Conservation (phyloP, 768 basidiomycete genomes). For the Pluteus cervinus region DNA sequence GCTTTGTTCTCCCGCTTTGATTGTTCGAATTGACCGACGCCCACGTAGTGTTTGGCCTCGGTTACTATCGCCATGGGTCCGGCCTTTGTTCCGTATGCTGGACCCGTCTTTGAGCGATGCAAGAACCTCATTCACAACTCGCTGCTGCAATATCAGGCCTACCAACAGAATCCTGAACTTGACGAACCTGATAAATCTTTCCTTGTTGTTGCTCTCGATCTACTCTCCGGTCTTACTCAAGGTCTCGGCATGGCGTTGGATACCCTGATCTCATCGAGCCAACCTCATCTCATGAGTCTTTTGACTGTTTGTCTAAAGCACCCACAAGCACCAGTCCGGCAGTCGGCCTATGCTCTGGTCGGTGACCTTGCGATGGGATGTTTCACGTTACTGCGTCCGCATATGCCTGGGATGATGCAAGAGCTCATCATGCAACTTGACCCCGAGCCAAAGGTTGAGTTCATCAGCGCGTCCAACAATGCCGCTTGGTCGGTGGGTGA, state of each 20-base stretch:
- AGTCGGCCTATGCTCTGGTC: constrained; percentile 96
- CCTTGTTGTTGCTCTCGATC: constrained; percentile 96
- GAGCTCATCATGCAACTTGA: constrained; percentile 88
- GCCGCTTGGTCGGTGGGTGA: constrained; percentile 99
- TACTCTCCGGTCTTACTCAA: constrained; percentile 93
- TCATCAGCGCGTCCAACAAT: constrained; percentile 96
- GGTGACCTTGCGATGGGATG: constrained; percentile 98
- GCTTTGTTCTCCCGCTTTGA: constrained; percentile 4
- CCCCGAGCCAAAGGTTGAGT: constrained; percentile 88
- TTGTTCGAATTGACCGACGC: constrained; percentile 3
- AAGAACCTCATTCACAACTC: constrained; percentile 77
- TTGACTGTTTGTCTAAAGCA: constrained; percentile 91
- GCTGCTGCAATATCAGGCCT: constrained; percentile 81
- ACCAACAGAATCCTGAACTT: constrained; percentile 80
- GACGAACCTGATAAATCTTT: constrained; percentile 97
- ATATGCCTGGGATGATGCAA: constrained; percentile 84
- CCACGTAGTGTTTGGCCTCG: constrained; percentile 83
- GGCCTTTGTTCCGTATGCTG: constrained; percentile 83
- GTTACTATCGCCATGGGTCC: constrained; percentile 94
- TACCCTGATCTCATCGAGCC: constrained; percentile 57
- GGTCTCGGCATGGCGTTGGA: constrained; percentile 81
- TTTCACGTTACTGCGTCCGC: constrained; percentile 79
- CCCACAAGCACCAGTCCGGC: constrained; percentile 91
- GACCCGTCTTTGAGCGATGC: constrained; percentile 91
- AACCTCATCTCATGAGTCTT: constrained; percentile 75